Evolutionary conservation across 75 land plant species (phyloP).

Genomic region (Azolla pinnata): DNA sequence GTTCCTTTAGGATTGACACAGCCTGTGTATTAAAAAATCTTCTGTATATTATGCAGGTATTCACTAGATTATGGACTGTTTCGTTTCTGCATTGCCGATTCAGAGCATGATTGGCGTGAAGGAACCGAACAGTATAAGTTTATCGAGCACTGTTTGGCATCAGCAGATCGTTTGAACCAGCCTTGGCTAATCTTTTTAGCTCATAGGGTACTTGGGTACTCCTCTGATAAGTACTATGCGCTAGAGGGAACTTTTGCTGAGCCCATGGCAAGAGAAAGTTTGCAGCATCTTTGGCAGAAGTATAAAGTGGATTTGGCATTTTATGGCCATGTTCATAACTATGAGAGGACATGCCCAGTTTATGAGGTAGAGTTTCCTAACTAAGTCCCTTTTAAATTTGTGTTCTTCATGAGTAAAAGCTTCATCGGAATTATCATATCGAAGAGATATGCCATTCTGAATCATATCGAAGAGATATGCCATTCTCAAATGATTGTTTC

Average conservation of each 20-base stretch:
- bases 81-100: conserved; percentile 81
- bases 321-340: conserved; percentile 84
- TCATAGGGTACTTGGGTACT: conserved; percentile 87
- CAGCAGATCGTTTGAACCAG: conserved; percentile 82
- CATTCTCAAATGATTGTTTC: too few species aligned
- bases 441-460: too few species aligned
- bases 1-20: too few species aligned
- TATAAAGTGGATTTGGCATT: conserved; percentile 94
- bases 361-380: conserved; percentile 58
- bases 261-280: conserved; percentile 83
- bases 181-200: conserved; percentile 94
- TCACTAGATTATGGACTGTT: conserved; percentile 83
- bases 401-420: not conserved
- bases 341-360: conserved; percentile 88
- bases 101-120: conserved; percentile 86
- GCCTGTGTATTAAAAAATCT: too few species aligned
- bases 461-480: too few species aligned
- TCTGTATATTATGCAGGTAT: conserved; percentile 60
- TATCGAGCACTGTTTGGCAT: conserved; percentile 72
- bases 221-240: conserved; percentile 52
- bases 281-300: conserved; percentile 87
- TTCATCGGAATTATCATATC: conserved; percentile 1
- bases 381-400: not conserved
- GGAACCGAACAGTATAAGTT: conserved; percentile 86
- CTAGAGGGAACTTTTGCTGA: conserved; percentile 66